These are phyloP conservation scores for Logfia minima DNA, from an alignment of 129 eudicot genomes.

Conservation along the genomic window DNA sequence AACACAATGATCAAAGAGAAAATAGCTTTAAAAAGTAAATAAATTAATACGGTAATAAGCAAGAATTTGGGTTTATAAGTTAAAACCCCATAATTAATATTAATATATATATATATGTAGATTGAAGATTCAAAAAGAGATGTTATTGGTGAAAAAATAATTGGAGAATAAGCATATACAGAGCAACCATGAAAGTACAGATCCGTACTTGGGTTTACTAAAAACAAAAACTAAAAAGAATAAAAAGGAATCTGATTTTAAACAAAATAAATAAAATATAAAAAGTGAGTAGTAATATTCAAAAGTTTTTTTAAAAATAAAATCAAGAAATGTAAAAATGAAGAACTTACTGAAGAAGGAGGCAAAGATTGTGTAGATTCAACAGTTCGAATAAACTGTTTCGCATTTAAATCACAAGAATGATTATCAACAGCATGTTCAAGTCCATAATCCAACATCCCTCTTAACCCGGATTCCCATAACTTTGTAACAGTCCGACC, in stretches of 20 bases:
- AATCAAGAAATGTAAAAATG: neutral
- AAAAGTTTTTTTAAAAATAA: neutral
- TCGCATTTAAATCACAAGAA: conserved; percentile 63
- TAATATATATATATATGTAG: no score
- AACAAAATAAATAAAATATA: neutral
- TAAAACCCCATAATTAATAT: neutral
- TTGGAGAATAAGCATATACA: conserved; percentile 5
- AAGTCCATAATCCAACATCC: conserved; percentile 84
- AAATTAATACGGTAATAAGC: neutral
- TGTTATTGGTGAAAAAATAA: neutral
- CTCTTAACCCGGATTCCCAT: conserved; percentile 62
- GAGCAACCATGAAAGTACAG: conserved; percentile 19
- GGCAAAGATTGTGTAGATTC: conserved; percentile 59
- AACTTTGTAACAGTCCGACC: conserved; percentile 55
- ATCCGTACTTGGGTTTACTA: conserved; percentile 12
- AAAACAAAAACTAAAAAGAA: neutral
- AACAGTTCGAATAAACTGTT: conserved; percentile 54
- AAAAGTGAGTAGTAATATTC: neutral
- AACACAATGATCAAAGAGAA: neutral
- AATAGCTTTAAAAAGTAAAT: neutral
- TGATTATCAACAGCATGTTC: conserved; percentile 79
- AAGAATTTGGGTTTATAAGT: neutral
- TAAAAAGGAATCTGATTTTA: neutral
- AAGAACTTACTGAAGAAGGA: conserved; percentile 54
- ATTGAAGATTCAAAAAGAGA: neutral